Evolutionary conservation across 2,329 filamentous ascomycete genomes (phyloP).

Genomic region (Plenodomus biglobosus): DNA sequence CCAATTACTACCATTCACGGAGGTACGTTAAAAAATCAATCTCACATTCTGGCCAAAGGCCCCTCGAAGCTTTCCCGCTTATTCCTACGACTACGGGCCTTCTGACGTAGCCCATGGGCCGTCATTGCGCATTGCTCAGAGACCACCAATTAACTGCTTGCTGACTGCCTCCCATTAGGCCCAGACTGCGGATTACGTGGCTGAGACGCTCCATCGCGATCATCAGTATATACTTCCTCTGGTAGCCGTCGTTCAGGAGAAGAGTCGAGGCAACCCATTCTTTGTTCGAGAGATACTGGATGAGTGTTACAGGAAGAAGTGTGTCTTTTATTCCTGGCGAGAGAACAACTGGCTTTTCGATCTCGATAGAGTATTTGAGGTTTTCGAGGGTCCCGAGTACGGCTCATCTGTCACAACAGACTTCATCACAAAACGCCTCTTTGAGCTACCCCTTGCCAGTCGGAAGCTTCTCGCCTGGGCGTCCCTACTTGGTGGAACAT

Average conservation of each 20-base stretch:
- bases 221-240: conserved; percentile 74
- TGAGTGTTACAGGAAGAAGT: conserved; percentile 80
- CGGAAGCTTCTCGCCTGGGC: conserved; percentile 84
- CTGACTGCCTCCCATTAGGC: conserved; percentile 29
- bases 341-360: conserved; percentile 78
- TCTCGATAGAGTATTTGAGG: conserved; percentile 79
- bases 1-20: conserved; percentile 69
- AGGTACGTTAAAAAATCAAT: conserved; percentile 47
- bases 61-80: not conserved
- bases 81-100: not conserved
- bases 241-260: conserved; percentile 83
- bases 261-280: conserved; percentile 85
- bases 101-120: not conserved
- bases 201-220: conserved; percentile 73
- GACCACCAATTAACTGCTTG: not conserved
- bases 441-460: conserved; percentile 73
- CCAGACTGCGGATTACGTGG: conserved; percentile 80
- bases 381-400: conserved; percentile 77
- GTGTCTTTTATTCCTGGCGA: conserved; percentile 88
- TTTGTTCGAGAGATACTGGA: conserved; percentile 90
- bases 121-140: not conserved
- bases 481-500: conserved; percentile 76
- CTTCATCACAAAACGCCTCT: conserved; percentile 76
- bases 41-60: not conserved
- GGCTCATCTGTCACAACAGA: conserved; percentile 78